Percentiles rank a stretch among this genome's conserved stretches.
Evolutionary conservation across 805 yeast genomes (phyloP).

Genomic region (Saccharomyces eubayanus): DNA sequence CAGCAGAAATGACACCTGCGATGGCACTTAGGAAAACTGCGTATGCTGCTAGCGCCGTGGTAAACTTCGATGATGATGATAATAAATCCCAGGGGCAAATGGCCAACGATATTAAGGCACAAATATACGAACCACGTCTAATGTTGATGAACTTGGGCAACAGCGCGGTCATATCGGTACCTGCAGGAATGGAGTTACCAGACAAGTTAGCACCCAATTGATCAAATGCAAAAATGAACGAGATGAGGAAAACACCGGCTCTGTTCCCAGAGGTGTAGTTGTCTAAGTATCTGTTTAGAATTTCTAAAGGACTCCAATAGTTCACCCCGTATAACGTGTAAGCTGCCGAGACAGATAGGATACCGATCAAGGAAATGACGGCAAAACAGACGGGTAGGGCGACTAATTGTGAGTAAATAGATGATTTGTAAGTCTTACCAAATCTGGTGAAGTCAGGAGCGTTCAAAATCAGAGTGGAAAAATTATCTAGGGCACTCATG

Average conservation of each 20-base stretch:
- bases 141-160: conserved; percentile 59
- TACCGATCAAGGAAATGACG: conserved; percentile 76
- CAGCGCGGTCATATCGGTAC: conserved; percentile 63
- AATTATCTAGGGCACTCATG: conserved; percentile 78
- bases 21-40: conserved; percentile 76
- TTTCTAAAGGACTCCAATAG: conserved; percentile 80
- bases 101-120: conserved; percentile 61
- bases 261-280: conserved; percentile 47
- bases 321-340: conserved; percentile 56
- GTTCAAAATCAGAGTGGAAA: conserved; percentile 80
- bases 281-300: conserved; percentile 55
- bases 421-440: conserved; percentile 48
- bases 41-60: conserved; percentile 73
- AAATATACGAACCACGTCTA: conserved; percentile 71
- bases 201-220: conserved; percentile 74
- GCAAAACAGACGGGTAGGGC: conserved; percentile 74
- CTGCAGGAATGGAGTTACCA: conserved; percentile 63
- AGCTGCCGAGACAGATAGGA: conserved; percentile 75
- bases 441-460: conserved; percentile 87
- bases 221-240: conserved; percentile 63
- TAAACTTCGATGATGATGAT: conserved; percentile 61
- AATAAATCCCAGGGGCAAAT: conserved; percentile 81
- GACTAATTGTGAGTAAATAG: conserved; percentile 49
- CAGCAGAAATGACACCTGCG: conserved; percentile 67
- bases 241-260: conserved; percentile 71